These are phyloP conservation scores for Syzygium aqueum DNA, from an alignment of 345 rosid species.

Conservation along the genomic window DNA sequence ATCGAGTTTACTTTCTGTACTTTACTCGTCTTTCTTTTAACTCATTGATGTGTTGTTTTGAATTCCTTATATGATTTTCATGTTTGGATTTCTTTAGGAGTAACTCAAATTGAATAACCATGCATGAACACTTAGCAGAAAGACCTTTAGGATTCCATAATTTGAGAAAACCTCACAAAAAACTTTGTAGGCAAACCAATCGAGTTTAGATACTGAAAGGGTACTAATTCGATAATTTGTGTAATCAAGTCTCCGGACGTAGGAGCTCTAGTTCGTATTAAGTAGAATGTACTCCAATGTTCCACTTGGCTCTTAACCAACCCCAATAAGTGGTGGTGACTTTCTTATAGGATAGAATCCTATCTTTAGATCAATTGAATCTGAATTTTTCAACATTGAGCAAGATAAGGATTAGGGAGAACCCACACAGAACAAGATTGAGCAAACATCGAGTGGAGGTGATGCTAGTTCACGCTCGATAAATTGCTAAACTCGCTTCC, in stretches of 20 bases:
- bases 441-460: neutral
- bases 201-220: no score
- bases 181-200: no score
- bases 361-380: neutral
- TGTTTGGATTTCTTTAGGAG: neutral
- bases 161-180: rapidly evolving
- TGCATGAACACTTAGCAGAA: neutral
- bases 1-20: neutral
- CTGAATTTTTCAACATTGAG: neutral
- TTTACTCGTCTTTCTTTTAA: neutral
- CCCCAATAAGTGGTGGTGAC: neutral
- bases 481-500: neutral
- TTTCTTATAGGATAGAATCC: neutral
- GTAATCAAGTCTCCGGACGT: no score
- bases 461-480: neutral
- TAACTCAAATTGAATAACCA: neutral
- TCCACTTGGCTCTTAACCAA: neutral
- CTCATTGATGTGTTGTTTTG: neutral
- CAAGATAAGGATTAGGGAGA: neutral
- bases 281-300: no score
- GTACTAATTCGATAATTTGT: no score
- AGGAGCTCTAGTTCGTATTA: neutral
- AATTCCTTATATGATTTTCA: neutral
- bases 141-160: no score
- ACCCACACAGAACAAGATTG: neutral